phyloP scores from a whole-genome alignment of 148 eudicot genomes.

The Rhododendron ovatum region DNA sequence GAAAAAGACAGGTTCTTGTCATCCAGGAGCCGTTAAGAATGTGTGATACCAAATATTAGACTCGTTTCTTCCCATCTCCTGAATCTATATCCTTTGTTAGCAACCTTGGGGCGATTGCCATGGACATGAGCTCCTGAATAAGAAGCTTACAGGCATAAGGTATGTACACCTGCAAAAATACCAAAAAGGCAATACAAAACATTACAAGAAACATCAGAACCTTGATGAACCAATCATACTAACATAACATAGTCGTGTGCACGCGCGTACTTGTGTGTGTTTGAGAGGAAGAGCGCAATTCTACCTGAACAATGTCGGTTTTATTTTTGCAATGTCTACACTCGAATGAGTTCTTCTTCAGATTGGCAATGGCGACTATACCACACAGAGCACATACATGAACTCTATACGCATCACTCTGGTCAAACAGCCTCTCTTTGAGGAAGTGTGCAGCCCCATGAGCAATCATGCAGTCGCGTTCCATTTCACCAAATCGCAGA shows the following conservation, averaged over 20 bases:
- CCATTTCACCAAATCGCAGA: conserved; percentile 95
- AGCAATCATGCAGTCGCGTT: conserved; percentile 93
- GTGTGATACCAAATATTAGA: conserved; percentile 16
- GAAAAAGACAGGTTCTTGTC: neutral
- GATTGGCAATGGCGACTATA: conserved; percentile 77
- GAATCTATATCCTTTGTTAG: conserved; percentile 65
- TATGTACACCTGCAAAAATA: conserved; percentile 55
- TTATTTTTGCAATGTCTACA: conserved; percentile 92
- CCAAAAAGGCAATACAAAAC: neutral
- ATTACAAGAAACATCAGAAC: neutral
- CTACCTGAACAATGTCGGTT: conserved; percentile 89
- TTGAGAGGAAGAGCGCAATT: neutral
- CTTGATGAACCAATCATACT: neutral
- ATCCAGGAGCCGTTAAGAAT: neutral
- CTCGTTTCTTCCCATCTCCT: conserved; percentile 52
- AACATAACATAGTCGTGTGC: neutral
- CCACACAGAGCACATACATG: conserved; percentile 91
- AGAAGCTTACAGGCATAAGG: conserved; percentile 95
- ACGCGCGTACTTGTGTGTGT: neutral
- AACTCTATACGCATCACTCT: conserved; percentile 90
- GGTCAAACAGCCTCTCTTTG: conserved; percentile 90
- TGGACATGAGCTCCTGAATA: conserved; percentile 94
- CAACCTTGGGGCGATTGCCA: conserved; percentile 97
- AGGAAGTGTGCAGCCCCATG: conserved; percentile 93
- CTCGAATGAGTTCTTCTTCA: conserved; percentile 84